Base-by-base conservation (phyloP, 441 rosid genomes). In the Bruguiera hainesii region DNA sequence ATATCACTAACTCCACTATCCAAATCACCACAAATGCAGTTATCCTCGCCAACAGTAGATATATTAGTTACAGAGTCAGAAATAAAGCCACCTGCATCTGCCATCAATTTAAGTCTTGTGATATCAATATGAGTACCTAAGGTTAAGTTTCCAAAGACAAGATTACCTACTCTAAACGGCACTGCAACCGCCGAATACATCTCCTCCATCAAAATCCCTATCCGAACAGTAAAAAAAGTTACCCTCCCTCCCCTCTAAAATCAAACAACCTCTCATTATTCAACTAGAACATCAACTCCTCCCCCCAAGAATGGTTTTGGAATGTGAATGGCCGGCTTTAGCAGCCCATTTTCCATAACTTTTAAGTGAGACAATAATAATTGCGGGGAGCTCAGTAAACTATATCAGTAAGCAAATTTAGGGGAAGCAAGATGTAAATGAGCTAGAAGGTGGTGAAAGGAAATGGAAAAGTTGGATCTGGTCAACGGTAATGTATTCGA, bases 201-300 rank as follows among this genome's bases (percentile, higher is more conserved):
- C 84, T 80, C 87, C 85, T 83, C 87, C 89, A 82, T 89, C 82
- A 73, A 79, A 81, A 81, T 80, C 88, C 71, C 71, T 80, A 63
- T 73, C 82, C 57, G 26, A 64, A 71, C 56, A 69, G 82, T 56
- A 71, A 77, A 77, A 73, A 78, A 81, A 78, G 80, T 79, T 58
- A 69, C 75, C 80, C 78, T 62, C 78, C 71, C 75, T 73, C 68
- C 77, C 81, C 72, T 63, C 73, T 30, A 78, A 65, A 79, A 76
- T 56, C 69, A 80, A 75, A 73, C 67, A 77, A 64, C 79, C 82
- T 78, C 79, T 82, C 93, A 87, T 85, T 76, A 61, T 84, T 73
- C 79, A 83, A 74, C 73, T 70, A 85, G 75, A 68, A 55, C 67
- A 69, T 73, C 76, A 70, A 81, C 81, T 69, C 61, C 78, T 61